These are phyloP conservation scores for Megacollybia marginata DNA, from an alignment of 768 basidiomycete species.

Conservation along the genomic window DNA sequence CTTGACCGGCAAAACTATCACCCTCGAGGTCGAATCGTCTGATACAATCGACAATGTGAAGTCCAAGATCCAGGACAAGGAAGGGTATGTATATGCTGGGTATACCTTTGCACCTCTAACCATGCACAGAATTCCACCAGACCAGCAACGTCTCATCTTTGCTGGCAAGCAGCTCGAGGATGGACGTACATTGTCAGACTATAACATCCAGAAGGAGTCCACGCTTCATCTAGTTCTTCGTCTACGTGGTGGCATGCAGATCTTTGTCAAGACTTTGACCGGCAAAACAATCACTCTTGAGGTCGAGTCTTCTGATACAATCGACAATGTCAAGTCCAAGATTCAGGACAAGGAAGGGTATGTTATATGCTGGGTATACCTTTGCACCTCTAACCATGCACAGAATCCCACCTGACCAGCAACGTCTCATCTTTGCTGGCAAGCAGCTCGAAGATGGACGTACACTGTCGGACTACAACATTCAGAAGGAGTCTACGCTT, in stretches of 20 bases:
- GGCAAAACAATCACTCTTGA: slow-evolving; percentile 98
- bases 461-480: slow-evolving; percentile 92
- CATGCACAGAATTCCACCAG: slow-evolving; percentile 52
- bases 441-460: slow-evolving; percentile 99
- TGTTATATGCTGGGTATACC: slow-evolving; percentile 18
- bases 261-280: slow-evolving; percentile 70
- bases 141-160: slow-evolving; percentile 94
- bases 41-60: slow-evolving; percentile 75
- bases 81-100: slow-evolving; percentile 34
- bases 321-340: slow-evolving; percentile 97
- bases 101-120: slow-evolving; percentile 2
- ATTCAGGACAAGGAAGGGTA: slow-evolving; percentile 97
- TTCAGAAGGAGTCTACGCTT: slow-evolving; percentile 99
- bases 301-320: slow-evolving; percentile 95
- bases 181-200: slow-evolving; percentile 82
- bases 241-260: slow-evolving; percentile 27
- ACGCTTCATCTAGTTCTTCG: slow-evolving; percentile 64
- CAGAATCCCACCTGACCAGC: slow-evolving; percentile 90
- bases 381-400: neutral
- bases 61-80: slow-evolving; percentile 83
- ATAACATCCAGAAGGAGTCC: slow-evolving; percentile 94
- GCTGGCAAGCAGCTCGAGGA: slow-evolving; percentile 96
- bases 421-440: slow-evolving; percentile 97
- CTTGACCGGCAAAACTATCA: slow-evolving; percentile 85
- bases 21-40: slow-evolving; percentile 77